phyloP scores from a whole-genome alignment of 2,329 filamentous ascomycete genomes.

The Colletotrichum kahawae region DNA sequence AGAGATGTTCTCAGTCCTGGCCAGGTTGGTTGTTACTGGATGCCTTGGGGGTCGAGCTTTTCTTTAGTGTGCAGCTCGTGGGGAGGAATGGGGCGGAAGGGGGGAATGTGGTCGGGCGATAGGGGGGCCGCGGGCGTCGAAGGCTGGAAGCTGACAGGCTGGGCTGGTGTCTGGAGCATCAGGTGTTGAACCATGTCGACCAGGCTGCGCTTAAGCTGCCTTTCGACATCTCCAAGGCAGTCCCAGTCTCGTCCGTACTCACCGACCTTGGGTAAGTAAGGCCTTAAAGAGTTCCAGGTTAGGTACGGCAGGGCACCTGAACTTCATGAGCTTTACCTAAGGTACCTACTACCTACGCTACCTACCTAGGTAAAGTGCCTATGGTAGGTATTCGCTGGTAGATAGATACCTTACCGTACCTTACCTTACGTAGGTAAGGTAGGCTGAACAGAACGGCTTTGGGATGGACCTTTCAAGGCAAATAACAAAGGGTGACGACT shows the following conservation, averaged over 20 bases:
- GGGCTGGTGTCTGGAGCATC: background rate
- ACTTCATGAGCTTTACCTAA: background rate
- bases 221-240: background rate
- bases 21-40: slow-evolving; percentile 2
- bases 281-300: background rate
- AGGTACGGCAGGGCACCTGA: background rate
- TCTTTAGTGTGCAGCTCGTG: slow-evolving; percentile 23
- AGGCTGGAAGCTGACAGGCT: slow-evolving; percentile 15
- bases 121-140: slow-evolving; percentile 11
- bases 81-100: slow-evolving; percentile 19
- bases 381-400: background rate
- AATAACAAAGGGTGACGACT: background rate
- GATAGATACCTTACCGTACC: background rate
- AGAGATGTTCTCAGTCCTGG: slow-evolving; percentile 16
- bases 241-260: background rate
- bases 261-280: background rate
- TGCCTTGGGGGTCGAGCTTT: slow-evolving; percentile 21
- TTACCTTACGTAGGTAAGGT: background rate
- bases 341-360: too few relatives aligned
- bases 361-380: background rate
- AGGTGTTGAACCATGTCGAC: background rate
- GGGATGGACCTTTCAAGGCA: background rate
- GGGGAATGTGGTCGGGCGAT: slow-evolving; percentile 13
- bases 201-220: background rate
- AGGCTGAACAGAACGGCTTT: background rate